Evolutionary conservation across 2,329 filamentous ascomycete species (phyloP).

Genomic region (Pseudopyricularia cyperi): DNA sequence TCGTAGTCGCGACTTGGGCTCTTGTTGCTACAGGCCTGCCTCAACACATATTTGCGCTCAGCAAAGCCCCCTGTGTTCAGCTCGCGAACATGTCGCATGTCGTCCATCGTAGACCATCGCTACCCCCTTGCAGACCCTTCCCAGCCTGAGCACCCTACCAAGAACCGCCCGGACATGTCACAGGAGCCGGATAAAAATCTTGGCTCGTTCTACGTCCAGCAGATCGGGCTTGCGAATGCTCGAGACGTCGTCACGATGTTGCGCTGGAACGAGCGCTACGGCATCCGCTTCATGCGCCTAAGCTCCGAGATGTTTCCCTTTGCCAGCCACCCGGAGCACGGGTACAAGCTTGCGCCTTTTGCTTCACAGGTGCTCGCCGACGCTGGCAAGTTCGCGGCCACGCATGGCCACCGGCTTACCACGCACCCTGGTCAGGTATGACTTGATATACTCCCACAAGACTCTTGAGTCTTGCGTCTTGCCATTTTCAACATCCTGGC

Average conservation of each 20-base stretch:
- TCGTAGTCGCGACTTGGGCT: too few species aligned
- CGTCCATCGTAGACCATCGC: constrained; percentile 80
- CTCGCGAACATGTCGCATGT: constrained; percentile 81
- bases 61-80: constrained; percentile 78
- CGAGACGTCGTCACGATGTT: constrained; percentile 76
- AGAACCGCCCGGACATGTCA: constrained; percentile 71
- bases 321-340: constrained; percentile 75
- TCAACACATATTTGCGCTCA: constrained; percentile 81
- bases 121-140: constrained; percentile 66
- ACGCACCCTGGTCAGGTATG: constrained; percentile 71
- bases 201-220: constrained; percentile 63
- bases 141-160: constrained; percentile 67
- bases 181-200: constrained; percentile 52
- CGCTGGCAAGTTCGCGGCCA: constrained; percentile 61
- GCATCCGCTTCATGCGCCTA: constrained; percentile 83
- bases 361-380: constrained; percentile 66
- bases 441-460: not conserved
- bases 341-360: constrained; percentile 75
- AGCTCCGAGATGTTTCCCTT: constrained; percentile 98
- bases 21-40: constrained; percentile 49
- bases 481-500: too few species aligned
- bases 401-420: constrained; percentile 73
- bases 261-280: constrained; percentile 82
- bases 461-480: not conserved
- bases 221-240: constrained; percentile 68